Conservation (phyloP, 1,284 basidiomycete genomes). For the Marasmius sp. region DNA sequence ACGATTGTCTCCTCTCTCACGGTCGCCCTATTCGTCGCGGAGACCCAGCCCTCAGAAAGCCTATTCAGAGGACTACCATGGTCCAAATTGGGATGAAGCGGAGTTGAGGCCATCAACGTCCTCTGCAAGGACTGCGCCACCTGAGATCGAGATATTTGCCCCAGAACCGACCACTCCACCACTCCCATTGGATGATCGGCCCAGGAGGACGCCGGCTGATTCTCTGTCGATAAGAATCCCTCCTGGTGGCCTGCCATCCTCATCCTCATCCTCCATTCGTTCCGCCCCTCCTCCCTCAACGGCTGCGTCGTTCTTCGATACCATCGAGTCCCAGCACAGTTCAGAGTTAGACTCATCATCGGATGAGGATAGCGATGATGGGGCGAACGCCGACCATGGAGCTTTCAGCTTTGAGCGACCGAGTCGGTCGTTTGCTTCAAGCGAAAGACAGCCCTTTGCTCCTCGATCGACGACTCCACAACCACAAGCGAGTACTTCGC, state of each 20-base stretch:
- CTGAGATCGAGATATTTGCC: slow-evolving; percentile 29
- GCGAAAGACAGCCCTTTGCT: slow-evolving; percentile 5
- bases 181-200: slow-evolving; percentile 22
- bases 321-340: slow-evolving; percentile 42
- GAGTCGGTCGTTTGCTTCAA: background rate
- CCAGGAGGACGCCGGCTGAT: background rate
- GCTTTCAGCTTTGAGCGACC: background rate
- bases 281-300: slow-evolving; percentile 46
- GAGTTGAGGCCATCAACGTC: background rate
- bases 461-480: slow-evolving; percentile 14
- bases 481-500: slow-evolving; percentile 30
- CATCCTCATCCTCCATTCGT: slow-evolving; percentile 23
- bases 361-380: slow-evolving; percentile 21
- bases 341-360: slow-evolving; percentile 35
- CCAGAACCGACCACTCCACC: slow-evolving; percentile 43
- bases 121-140: slow-evolving; percentile 13
- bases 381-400: background rate
- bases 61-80: background rate
- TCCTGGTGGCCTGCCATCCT: no score
- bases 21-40: slow-evolving; percentile 33
- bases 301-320: slow-evolving; percentile 53
- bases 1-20: slow-evolving; percentile 41
- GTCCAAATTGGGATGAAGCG: background rate
- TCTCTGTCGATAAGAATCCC: background rate
- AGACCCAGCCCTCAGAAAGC: slow-evolving; percentile 14